Evolutionary conservation across 495 filamentous ascomycete species (phyloP).

Genomic region (Podospora appendiculata): DNA sequence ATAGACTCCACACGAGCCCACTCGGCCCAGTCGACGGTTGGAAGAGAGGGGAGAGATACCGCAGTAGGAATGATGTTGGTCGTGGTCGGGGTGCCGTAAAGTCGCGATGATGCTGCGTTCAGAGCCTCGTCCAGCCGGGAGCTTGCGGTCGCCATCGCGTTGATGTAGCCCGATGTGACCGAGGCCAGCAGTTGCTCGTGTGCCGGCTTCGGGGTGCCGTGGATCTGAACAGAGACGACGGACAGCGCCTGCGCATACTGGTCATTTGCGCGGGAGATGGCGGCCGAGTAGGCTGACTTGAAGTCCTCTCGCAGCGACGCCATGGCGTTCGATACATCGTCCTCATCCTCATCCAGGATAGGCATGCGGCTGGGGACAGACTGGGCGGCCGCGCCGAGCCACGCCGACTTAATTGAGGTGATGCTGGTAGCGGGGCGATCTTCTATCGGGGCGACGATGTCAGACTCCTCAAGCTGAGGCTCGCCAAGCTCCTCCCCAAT

Average conservation of each 20-base stretch:
- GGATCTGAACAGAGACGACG: constrained; percentile 55
- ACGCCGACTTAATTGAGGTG: constrained; percentile 28
- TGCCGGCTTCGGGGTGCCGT: constrained; percentile 55
- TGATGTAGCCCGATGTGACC: constrained; percentile 61
- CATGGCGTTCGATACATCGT: constrained; percentile 54
- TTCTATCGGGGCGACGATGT: neutral
- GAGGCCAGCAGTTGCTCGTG: constrained; percentile 58
- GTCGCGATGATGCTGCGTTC: constrained; percentile 33
- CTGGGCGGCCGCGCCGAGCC: constrained; percentile 38
- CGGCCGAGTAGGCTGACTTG: constrained; percentile 50
- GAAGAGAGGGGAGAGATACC: constrained; percentile 11
- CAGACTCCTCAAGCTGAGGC: neutral
- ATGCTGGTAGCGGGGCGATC: constrained; percentile 4
- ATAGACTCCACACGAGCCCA: constrained; percentile 43
- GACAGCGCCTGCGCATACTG: constrained; percentile 61
- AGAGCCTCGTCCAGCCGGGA: constrained; percentile 45
- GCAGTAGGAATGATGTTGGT: constrained; percentile 22
- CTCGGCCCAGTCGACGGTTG: constrained; percentile 34
- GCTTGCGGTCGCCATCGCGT: constrained; percentile 54
- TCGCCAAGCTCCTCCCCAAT: constrained; percentile 5
- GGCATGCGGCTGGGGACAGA: constrained; percentile 31
- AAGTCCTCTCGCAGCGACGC: constrained; percentile 50
- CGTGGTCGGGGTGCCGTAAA: constrained; percentile 39
- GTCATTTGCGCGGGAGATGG: constrained; percentile 50
- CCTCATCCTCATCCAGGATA: constrained; percentile 32